Base-by-base conservation (phyloP, 192 early-diverging fungal genomes). In the Coemansia sp. region DNA sequence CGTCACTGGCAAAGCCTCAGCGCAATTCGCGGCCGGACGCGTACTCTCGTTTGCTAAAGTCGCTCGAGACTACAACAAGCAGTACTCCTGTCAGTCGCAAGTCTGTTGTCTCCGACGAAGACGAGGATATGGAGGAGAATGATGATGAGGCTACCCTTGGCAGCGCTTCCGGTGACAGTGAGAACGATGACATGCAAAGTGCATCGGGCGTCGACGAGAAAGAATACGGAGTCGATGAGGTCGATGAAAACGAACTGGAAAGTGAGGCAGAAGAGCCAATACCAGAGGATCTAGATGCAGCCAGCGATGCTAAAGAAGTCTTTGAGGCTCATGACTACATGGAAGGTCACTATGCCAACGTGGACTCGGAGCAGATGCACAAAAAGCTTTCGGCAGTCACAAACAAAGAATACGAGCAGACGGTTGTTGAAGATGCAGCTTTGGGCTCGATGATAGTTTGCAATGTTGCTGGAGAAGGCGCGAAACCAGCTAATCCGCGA, bases 121-220 rank as follows among this genome's bases (percentile, higher is more conserved):
- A 85, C 24, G 72, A 74, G 23, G 82, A 82, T 39, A 76, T 62
- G 41, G 66, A 23, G 11, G 49, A 76, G 60, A 51, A 35, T 6
- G 62, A 58, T 14, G 82, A 85, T 38, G 74, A 73, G 21, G 79
- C 71, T 29, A 82, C 80, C 24, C 73, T 57, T 21, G 66, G 2
- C 27, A 17, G 7, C 19, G 79, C 77, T 22, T 76, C 83, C 15
- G 65, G 67, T 50, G 69, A 82, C 21, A 75, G 49, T 21, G 35
- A 38, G 24, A 39, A 5, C 7, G 60, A 63, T 0, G 32, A 29
- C 25, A 38, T 21, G 52, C 61, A 59, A 12, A 39, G 21, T 51
- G 29, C 38, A 12, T 23, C 48, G 0, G 57, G 22, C 9, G 50
- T 17, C 12, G 53, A 3, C 32, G 57, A 63, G 21, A 52, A 61